Evolutionary conservation across 2,329 filamentous ascomycete genomes (phyloP).

Genomic region (Ophiosphaerella korrae): DNA sequence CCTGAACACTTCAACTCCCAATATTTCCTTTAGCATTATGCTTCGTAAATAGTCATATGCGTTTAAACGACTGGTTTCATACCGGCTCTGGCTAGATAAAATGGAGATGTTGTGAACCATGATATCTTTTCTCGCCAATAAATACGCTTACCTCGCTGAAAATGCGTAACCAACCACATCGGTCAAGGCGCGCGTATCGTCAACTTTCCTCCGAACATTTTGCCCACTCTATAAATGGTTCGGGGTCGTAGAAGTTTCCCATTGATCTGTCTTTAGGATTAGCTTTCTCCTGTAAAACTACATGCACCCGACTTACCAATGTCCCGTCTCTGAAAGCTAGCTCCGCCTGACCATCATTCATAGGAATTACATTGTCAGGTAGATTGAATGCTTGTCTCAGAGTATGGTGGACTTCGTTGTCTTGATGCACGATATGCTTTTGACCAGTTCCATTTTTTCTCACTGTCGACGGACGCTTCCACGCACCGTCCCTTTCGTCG

Average conservation of each 20-base stretch:
- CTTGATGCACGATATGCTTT: not conserved
- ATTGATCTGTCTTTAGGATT: constrained; percentile 20
- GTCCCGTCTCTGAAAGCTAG: constrained; percentile 36
- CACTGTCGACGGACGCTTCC: constrained; percentile 2
- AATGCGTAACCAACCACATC: too few species aligned
- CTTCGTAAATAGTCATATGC: too few species aligned
- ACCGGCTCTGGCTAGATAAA: too few species aligned
- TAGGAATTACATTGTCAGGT: constrained; percentile 30
- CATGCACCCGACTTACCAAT: constrained; percentile 14
- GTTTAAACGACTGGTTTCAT: too few species aligned
- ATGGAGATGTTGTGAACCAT: too few species aligned
- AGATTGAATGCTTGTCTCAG: constrained; percentile 25
- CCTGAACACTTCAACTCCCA: too few species aligned
- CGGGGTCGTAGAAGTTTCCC: constrained; percentile 27
- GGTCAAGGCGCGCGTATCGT: constrained; percentile 10
- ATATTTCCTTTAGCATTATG: too few species aligned
- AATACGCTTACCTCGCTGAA: too few species aligned
- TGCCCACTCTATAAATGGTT: constrained; percentile 28
- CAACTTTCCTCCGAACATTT: constrained; percentile 21
- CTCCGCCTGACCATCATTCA: constrained; percentile 28
- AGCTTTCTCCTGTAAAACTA: not conserved
- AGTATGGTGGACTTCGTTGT: not conserved
- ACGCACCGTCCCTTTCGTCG: constrained; percentile 22
- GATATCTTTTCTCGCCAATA: too few species aligned
- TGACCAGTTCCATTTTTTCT: not conserved